phyloP scores from a whole-genome alignment of 805 yeast species.

The Candida pini region DNA sequence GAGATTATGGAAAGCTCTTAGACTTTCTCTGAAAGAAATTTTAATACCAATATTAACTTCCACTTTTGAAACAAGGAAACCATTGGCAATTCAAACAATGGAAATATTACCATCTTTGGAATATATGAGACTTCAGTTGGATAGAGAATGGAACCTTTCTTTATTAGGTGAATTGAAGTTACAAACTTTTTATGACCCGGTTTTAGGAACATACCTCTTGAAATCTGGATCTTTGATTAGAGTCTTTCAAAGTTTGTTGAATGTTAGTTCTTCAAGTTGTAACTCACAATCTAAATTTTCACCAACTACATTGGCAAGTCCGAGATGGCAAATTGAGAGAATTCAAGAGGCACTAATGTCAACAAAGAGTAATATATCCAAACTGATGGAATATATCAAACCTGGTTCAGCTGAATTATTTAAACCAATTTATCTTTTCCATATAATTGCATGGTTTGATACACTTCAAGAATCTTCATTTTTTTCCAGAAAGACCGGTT shows the following conservation, averaged over 20 bases:
- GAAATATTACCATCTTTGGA: slow-evolving; percentile 49
- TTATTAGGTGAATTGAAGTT: slow-evolving; percentile 25
- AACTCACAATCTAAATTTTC: slow-evolving; percentile 7
- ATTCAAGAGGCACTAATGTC: slow-evolving; percentile 8
- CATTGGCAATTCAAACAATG: slow-evolving; percentile 48
- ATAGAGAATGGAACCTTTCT: slow-evolving; percentile 43
- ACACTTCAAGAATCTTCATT: slow-evolving; percentile 55
- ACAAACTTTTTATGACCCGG: slow-evolving; percentile 28
- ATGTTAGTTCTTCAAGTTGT: slow-evolving; percentile 5
- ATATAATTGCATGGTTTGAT: slow-evolving; percentile 42
- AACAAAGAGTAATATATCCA: slow-evolving; percentile 16
- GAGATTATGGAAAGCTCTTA: slow-evolving; percentile 46
- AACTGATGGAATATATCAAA: slow-evolving; percentile 21
- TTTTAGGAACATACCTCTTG: slow-evolving; percentile 34
- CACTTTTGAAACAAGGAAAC: slow-evolving; percentile 39
- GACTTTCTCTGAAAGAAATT: slow-evolving; percentile 43
- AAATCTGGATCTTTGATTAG: slow-evolving; percentile 34
- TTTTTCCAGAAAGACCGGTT: slow-evolving; percentile 55
- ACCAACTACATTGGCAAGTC: slow-evolving; percentile 2
- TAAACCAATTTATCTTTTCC: slow-evolving; percentile 24
- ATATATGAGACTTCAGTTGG: slow-evolving; percentile 38
- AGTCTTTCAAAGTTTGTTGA: slow-evolving; percentile 33
- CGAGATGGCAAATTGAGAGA: slow-evolving; percentile 13
- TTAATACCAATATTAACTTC: slow-evolving; percentile 54
- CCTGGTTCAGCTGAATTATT: slow-evolving; percentile 19